Evolutionary conservation across 208 protist genomes (phyloP).

Genomic region (Leishmania braziliensis): DNA sequence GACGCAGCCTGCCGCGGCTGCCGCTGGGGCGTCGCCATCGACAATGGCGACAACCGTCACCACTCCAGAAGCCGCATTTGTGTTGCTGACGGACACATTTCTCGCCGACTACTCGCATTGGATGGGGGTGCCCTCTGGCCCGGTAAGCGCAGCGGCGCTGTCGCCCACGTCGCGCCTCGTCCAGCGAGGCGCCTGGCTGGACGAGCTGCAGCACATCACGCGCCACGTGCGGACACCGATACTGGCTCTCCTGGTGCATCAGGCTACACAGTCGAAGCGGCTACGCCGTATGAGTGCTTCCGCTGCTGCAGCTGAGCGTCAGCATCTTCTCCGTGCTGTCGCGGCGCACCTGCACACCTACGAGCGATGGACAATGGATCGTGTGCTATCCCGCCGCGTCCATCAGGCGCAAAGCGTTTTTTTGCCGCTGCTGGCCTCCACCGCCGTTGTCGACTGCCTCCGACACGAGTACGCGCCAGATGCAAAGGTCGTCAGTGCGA

Average conservation of each 20-base stretch:
- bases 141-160: not conserved
- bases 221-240: constrained; percentile 45
- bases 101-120: constrained; percentile 32
- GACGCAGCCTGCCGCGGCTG: not conserved
- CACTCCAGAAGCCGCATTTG: constrained; percentile 30
- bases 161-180: not conserved
- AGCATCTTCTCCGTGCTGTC: constrained; percentile 28
- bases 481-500: constrained; percentile 44
- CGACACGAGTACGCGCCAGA: constrained; percentile 29
- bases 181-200: constrained; percentile 32
- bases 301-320: constrained; percentile 10
- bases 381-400: constrained; percentile 24
- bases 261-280: constrained; percentile 17
- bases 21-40: not conserved
- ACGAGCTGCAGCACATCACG: constrained; percentile 50
- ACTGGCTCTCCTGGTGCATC: constrained; percentile 40
- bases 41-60: constrained; percentile 20
- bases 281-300: constrained; percentile 1
- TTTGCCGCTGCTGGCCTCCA: constrained; percentile 26
- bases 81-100: constrained; percentile 28
- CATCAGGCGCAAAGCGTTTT: constrained; percentile 22
- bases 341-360: constrained; percentile 43
- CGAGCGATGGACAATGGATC: constrained; percentile 36
- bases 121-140: constrained; percentile 29
- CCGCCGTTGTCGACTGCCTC: constrained; percentile 31